phyloP scores from a whole-genome alignment of 768 basidiomycete species.

The Boletus vermiculosoides region DNA sequence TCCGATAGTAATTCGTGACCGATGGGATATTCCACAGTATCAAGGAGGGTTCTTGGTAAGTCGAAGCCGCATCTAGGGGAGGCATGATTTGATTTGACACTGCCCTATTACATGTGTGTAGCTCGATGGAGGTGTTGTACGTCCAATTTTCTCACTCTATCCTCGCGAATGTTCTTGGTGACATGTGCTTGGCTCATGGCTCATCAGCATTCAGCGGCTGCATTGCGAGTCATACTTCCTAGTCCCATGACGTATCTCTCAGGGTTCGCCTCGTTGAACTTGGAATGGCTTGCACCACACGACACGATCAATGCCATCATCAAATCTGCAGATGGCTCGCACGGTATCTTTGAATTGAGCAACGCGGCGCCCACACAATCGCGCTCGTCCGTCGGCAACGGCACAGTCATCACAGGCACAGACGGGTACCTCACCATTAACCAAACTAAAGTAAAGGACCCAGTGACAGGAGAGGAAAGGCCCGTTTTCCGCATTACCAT shows the following conservation, averaged over 20 bases:
- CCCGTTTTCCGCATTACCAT: constrained; percentile 39
- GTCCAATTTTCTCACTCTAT: constrained; percentile 25
- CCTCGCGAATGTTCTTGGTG: background rate
- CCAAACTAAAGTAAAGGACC: constrained; percentile 27
- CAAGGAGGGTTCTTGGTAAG: constrained; percentile 82
- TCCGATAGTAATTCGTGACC: background rate
- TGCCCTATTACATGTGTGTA: constrained; percentile 29
- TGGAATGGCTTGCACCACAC: constrained; percentile 69
- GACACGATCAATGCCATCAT: constrained; percentile 71
- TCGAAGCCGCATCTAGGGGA: background rate
- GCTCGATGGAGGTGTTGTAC: constrained; percentile 78
- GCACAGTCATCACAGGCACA: constrained; percentile 56
- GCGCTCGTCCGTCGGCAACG: constrained; percentile 30
- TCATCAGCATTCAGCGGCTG: constrained; percentile 62
- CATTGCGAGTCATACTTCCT: constrained; percentile 60
- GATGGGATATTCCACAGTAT: constrained; percentile 42
- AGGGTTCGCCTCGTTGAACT: constrained; percentile 65
- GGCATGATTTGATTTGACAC: background rate
- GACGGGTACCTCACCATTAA: constrained; percentile 58
- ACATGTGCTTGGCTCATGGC: background rate
- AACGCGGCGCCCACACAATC: constrained; percentile 53
- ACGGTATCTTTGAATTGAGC: constrained; percentile 64
- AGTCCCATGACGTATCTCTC: constrained; percentile 52
- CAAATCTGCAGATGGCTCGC: constrained; percentile 45
- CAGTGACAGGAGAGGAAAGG: constrained; percentile 24